These are phyloP conservation scores for Rhizopus sp. DNA, from an alignment of 371 early-diverging fungal species.

Conservation along the genomic window DNA sequence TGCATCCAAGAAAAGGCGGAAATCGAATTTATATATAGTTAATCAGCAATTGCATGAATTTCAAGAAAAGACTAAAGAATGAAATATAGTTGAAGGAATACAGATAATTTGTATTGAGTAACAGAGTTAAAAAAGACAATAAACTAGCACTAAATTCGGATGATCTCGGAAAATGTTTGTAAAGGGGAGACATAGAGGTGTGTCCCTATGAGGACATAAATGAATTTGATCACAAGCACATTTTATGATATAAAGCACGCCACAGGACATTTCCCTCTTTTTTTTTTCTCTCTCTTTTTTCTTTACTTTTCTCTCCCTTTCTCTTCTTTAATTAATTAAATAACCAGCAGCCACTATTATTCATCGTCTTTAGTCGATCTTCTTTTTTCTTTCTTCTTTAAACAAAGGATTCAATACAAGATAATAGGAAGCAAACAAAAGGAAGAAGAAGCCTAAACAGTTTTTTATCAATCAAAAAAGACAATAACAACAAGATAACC, in stretches of 20 bases:
- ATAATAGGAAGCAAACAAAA: constrained; percentile 1
- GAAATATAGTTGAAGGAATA: no score
- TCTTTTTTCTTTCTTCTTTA: not conserved
- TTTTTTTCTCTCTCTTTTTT: constrained; percentile 7
- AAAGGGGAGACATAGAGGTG: not conserved
- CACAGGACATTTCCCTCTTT: not conserved
- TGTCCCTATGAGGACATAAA: not conserved
- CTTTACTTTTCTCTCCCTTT: not conserved
- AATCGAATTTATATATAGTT: no score
- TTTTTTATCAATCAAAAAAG: not conserved
- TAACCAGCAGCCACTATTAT: not conserved
- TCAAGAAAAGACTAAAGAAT: no score
- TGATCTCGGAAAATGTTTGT: not conserved
- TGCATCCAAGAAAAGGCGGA: no score
- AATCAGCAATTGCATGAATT: no score
- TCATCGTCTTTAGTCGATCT: not conserved
- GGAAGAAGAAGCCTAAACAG: not conserved
- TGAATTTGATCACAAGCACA: not conserved
- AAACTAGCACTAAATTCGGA: not conserved
- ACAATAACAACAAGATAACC: constrained; percentile 2
- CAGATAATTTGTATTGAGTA: not conserved
- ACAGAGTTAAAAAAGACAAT: not conserved
- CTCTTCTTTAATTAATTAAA: not conserved
- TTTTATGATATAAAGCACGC: constrained; percentile 6
- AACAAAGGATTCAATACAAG: not conserved